Evolutionary conservation across 2,329 filamentous ascomycete genomes (phyloP).

Genomic region (Sporothrix luriei): DNA sequence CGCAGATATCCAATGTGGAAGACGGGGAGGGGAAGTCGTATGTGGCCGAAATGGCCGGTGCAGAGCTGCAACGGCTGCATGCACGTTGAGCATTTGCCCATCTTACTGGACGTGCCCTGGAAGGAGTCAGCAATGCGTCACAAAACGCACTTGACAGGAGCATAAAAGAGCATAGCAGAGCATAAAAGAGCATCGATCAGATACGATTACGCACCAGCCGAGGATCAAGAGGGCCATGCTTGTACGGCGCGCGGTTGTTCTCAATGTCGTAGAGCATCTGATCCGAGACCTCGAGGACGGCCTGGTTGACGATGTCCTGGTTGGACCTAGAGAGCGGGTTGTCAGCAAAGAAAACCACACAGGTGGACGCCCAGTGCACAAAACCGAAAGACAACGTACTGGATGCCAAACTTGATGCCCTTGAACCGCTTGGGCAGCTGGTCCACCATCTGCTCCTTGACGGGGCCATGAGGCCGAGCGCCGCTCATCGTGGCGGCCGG

Average conservation of each 20-base stretch:
- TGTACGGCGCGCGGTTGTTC: slow-evolving; percentile 72
- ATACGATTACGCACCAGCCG: slow-evolving; percentile 60
- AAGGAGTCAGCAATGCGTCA: not conserved
- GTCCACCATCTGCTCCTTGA: slow-evolving; percentile 83
- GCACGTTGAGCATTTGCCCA: slow-evolving; percentile 78
- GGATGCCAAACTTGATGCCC: slow-evolving; percentile 90
- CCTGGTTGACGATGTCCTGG: slow-evolving; percentile 93
- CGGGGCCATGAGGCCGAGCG: slow-evolving; percentile 33
- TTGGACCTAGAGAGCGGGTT: slow-evolving; percentile 63
- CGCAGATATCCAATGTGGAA: slow-evolving; percentile 97
- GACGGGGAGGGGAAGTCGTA: slow-evolving; percentile 84
- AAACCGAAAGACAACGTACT: slow-evolving; percentile 55
- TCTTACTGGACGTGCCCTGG: slow-evolving; percentile 82
- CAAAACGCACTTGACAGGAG: slow-evolving; percentile 17
- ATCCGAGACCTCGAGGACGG: slow-evolving; percentile 91
- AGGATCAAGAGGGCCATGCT: slow-evolving; percentile 83
- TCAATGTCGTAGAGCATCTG: slow-evolving; percentile 90
- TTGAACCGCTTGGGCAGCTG: slow-evolving; percentile 88
- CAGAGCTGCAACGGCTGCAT: slow-evolving; percentile 78
- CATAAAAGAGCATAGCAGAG: slow-evolving; percentile 1
- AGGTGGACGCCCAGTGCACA: not conserved
- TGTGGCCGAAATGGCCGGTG: slow-evolving; percentile 93
- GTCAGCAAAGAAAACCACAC: slow-evolving; percentile 15
- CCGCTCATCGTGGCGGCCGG: slow-evolving; percentile 29
- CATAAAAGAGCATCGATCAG: slow-evolving; percentile 39